These are phyloP conservation scores for Lentithecium fluviatile DNA, from an alignment of 495 filamentous ascomycete species.

Conservation along the genomic window DNA sequence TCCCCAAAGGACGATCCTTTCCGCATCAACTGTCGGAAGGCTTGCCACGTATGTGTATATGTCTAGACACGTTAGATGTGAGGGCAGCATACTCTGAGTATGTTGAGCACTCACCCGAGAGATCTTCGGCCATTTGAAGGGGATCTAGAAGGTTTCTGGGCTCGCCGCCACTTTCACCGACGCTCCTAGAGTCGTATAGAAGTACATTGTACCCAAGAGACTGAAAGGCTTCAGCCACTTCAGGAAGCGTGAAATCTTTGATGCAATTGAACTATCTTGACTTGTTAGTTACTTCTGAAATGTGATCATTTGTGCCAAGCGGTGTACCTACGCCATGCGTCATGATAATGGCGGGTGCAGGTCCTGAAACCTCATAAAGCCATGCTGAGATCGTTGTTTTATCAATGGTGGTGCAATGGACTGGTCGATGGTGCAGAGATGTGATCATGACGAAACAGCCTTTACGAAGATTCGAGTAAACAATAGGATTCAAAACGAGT, in stretches of 20 bases:
- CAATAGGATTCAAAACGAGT: no score
- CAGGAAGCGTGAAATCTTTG: constrained; percentile 46
- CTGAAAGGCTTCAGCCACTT: constrained; percentile 46
- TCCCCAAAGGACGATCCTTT: constrained; percentile 51
- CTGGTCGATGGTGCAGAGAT: no score
- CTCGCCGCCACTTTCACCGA: constrained; percentile 46
- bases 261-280: constrained; percentile 48
- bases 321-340: constrained; percentile 43
- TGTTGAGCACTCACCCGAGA: constrained; percentile 4
- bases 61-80: constrained; percentile 46
- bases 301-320: no score
- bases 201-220: constrained; percentile 42
- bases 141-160: constrained; percentile 49
- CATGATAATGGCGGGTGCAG: constrained; percentile 45
- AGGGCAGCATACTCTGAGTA: background rate
- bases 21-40: constrained; percentile 38
- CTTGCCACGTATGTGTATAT: constrained; percentile 40
- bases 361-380: constrained; percentile 35
- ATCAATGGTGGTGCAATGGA: constrained; percentile 44
- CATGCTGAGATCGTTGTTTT: constrained; percentile 36
- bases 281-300: constrained; percentile 7
- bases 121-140: constrained; percentile 40
- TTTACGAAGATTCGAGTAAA: no score
- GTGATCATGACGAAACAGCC: no score
- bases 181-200: constrained; percentile 46